Conservation (phyloP, 495 filamentous ascomycete species). For the Penicillium ochrochloron region DNA sequence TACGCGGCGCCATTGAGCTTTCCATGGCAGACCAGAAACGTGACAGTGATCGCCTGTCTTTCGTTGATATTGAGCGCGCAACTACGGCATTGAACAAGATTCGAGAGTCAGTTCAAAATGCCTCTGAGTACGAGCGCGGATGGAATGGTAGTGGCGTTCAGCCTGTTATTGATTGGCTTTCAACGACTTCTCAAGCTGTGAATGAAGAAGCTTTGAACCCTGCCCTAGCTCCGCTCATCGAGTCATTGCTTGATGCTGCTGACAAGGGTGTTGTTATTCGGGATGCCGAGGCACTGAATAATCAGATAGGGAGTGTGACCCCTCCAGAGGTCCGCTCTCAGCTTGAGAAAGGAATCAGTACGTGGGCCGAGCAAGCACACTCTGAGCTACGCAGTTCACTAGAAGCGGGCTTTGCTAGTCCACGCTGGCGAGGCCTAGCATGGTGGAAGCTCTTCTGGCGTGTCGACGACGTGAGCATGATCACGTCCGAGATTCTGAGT, state of each 20-base stretch:
- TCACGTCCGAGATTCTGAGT: slow-evolving; percentile 75
- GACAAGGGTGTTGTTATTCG: slow-evolving; percentile 56
- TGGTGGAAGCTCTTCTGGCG: slow-evolving; percentile 98
- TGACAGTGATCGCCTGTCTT: slow-evolving; percentile 37
- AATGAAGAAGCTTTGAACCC: slow-evolving; percentile 56
- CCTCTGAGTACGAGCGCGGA: slow-evolving; percentile 68
- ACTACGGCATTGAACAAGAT: slow-evolving; percentile 65
- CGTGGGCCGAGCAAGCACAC: slow-evolving; percentile 81
- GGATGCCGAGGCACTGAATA: slow-evolving; percentile 45
- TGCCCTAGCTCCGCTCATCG: slow-evolving; percentile 66
- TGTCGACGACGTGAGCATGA: slow-evolving; percentile 85
- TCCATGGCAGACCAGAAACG: slow-evolving; percentile 39
- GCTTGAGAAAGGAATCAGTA: slow-evolving; percentile 61
- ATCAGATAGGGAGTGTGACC: slow-evolving; percentile 40
- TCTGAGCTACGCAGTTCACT: slow-evolving; percentile 80
- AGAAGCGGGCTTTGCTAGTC: slow-evolving; percentile 69
- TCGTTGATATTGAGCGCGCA: slow-evolving; percentile 60
- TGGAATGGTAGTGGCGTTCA: slow-evolving; percentile 76
- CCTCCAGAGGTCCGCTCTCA: slow-evolving; percentile 47
- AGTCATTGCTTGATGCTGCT: slow-evolving; percentile 65
- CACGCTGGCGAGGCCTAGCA: slow-evolving; percentile 71
- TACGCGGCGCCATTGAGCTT: slow-evolving; percentile 62
- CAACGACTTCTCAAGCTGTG: slow-evolving; percentile 48
- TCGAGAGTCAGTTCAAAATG: slow-evolving; percentile 68
- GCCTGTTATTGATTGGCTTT: slow-evolving; percentile 69